Evolutionary conservation across 2,329 filamentous ascomycete genomes (phyloP), one percentile per base, ranked within the genome.

Genomic region (Fusarium sororula): DNA sequence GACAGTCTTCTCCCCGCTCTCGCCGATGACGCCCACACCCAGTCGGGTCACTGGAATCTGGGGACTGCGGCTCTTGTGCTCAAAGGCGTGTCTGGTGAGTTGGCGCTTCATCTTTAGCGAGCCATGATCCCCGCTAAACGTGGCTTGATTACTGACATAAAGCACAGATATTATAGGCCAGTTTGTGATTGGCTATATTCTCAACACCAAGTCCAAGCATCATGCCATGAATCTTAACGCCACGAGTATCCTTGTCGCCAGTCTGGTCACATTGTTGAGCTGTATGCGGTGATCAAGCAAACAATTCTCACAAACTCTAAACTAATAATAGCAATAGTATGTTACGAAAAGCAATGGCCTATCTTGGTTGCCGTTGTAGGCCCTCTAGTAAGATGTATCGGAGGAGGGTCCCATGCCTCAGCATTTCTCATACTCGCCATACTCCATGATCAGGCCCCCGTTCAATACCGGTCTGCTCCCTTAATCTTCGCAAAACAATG

Each of bases 401-500:
- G 41, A 8, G 55, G 55, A 58, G 55, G 55, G 2, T 58, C 55
- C 3, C 55, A 58, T 47, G 41, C 55, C 7, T 37, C 55, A 3
- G 8, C n/a, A 22, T 58, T 48, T 22, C 55, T 58, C n/a, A 18
- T 47, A 5, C 55, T 58, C 18, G 9, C 30, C 14, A 15, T 48
- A 32, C 41, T 58, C 7, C 41, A 28, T n/a, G 35, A 42, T 37
- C 30, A 58, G 24, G 9, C 26, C 6, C 39, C 55, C 3, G 5
- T 13, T 22, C 41, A 48, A 10, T 5, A 48, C 12, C 30, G 55
- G 55, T 58, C 11, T 35, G 28, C 2, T 14, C 18, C 41, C 10
- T 18, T 11, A n/a, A 7, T 5, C 9, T 18, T 30, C 4, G 7
- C 24, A 4, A 7, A 22, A 8, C 7, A 2, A 18, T 28, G 9